These are phyloP conservation scores for Rhizopogon vulgaris DNA, from an alignment of 768 basidiomycete species.

Conservation along the genomic window DNA sequence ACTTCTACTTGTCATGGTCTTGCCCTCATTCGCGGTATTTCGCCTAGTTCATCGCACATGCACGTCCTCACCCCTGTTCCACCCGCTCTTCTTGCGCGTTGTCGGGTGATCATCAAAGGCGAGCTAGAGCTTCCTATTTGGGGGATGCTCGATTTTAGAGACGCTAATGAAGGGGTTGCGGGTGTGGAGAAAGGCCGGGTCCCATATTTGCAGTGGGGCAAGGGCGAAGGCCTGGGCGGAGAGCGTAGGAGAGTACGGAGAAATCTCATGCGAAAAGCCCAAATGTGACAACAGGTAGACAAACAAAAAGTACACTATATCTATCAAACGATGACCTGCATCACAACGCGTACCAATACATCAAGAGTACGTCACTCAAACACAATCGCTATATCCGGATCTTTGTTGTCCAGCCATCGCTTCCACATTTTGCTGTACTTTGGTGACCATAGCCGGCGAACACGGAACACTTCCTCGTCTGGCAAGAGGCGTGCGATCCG, in stretches of 20 bases:
- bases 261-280: slow-evolving; percentile 82
- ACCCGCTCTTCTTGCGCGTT: slow-evolving; percentile 32
- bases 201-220: slow-evolving; percentile 79
- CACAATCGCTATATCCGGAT: slow-evolving; percentile 1
- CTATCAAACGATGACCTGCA: neutral
- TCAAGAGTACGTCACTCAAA: slow-evolving; percentile 4
- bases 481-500: slow-evolving; percentile 36
- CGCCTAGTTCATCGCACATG: slow-evolving; percentile 32
- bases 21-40: slow-evolving; percentile 61
- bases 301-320: neutral
- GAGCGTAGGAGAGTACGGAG: slow-evolving; percentile 70
- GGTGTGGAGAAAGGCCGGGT: slow-evolving; percentile 48
- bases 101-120: slow-evolving; percentile 67
- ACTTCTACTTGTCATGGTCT: slow-evolving; percentile 68
- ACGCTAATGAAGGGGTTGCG: slow-evolving; percentile 37
- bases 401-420: slow-evolving; percentile 29
- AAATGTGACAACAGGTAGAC: slow-evolving; percentile 38
- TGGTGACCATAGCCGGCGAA: slow-evolving; percentile 11
- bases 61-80: slow-evolving; percentile 83
- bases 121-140: slow-evolving; percentile 84
- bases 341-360: neutral
- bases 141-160: slow-evolving; percentile 76
- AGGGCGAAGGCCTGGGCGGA: slow-evolving; percentile 62
- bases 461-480: slow-evolving; percentile 30
- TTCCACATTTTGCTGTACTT: slow-evolving; percentile 34